phyloP scores from a whole-genome alignment of 208 protist species.

The Trichomonas gallinae region DNA sequence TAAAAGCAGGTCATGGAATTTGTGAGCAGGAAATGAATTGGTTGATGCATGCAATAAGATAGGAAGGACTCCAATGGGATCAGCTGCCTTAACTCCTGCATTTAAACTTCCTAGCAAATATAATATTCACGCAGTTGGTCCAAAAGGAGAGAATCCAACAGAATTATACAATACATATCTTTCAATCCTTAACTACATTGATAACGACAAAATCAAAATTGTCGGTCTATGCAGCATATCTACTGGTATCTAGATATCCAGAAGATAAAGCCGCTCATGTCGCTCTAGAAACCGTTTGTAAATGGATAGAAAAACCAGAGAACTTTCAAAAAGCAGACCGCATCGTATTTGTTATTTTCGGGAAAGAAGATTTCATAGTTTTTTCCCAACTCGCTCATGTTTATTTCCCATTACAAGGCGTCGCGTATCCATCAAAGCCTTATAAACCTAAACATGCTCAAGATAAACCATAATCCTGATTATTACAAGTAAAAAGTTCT shows the following conservation, averaged over 20 bases:
- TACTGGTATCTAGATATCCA: conserved; percentile 63
- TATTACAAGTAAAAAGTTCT: no score
- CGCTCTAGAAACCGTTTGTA: conserved; percentile 41
- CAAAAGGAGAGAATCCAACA: conserved; percentile 49
- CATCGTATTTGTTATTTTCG: not conserved
- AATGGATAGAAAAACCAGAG: not conserved
- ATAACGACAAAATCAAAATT: conserved; percentile 44
- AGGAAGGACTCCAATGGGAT: conserved; percentile 47
- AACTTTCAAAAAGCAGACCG: not conserved
- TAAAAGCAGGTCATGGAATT: conserved; percentile 55
- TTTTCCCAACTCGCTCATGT: not conserved
- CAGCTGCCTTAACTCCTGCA: conserved; percentile 51
- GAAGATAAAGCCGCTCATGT: conserved; percentile 45
- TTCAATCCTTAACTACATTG: conserved; percentile 46
- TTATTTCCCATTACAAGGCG: not conserved
- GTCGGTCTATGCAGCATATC: conserved; percentile 58
- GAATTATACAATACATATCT: conserved; percentile 50
- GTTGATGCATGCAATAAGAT: conserved; percentile 48
- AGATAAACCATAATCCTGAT: no score
- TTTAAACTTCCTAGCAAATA: conserved; percentile 54
- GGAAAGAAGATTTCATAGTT: not conserved
- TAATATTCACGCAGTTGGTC: conserved; percentile 61
- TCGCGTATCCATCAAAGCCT: not conserved
- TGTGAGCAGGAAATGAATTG: conserved; percentile 56
- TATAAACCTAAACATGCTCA: no score